These are phyloP conservation scores for Ustilago cynodontis DNA, from an alignment of 1,284 basidiomycete species.

Conservation along the genomic window DNA sequence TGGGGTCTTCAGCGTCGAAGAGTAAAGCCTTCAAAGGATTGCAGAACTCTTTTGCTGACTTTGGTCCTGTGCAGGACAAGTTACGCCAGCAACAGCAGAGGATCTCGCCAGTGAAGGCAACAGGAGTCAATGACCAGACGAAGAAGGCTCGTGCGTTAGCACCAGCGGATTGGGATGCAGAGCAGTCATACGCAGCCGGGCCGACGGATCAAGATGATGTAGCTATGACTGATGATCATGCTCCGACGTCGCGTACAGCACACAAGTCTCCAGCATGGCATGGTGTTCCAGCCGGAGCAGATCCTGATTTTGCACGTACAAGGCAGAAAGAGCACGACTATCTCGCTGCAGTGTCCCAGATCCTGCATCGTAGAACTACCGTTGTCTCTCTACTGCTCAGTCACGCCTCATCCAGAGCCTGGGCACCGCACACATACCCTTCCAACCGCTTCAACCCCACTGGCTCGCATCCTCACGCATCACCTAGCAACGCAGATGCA, in stretches of 20 bases:
- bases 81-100: constrained; percentile 29
- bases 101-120: constrained; percentile 20
- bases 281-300: background rate
- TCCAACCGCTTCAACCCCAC: constrained; percentile 40
- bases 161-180: constrained; percentile 36
- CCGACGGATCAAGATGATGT: constrained; percentile 13
- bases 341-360: constrained; percentile 40
- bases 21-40: constrained; percentile 34
- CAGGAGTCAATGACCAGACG: background rate
- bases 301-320: background rate
- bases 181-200: constrained; percentile 5
- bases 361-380: constrained; percentile 34
- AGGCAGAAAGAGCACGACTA: constrained; percentile 25
- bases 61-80: constrained; percentile 43
- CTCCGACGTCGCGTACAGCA: background rate
- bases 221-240: constrained; percentile 17
- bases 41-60: constrained; percentile 51
- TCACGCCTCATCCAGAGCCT: constrained; percentile 18
- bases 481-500: background rate
- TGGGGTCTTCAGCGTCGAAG: constrained; percentile 29
- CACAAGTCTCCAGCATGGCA: background rate
- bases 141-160: constrained; percentile 6
- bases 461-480: constrained; percentile 19
- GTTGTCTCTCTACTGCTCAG: constrained; percentile 44
- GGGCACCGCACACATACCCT: constrained; percentile 26